Conservation (phyloP, 768 basidiomycete genomes). For the Boletus sp. region DNA sequence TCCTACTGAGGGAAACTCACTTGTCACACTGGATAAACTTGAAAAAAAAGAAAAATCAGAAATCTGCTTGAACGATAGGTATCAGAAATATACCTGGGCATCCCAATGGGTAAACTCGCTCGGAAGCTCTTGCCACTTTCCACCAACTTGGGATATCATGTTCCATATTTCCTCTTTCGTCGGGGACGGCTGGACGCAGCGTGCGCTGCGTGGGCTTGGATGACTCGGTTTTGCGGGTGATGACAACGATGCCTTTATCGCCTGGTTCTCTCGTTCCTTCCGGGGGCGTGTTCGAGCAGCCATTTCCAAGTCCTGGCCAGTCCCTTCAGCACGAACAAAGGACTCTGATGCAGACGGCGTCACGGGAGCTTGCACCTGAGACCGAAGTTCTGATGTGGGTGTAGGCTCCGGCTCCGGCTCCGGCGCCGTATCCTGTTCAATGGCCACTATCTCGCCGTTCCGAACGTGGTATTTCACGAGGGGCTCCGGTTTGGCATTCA, state of each 20-base stretch:
- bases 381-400: neutral
- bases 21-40: constrained; percentile 37
- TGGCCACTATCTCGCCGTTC: constrained; percentile 14
- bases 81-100: constrained; percentile 14
- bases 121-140: constrained; percentile 16
- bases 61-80: neutral
- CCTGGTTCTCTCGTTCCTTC: neutral
- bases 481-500: neutral
- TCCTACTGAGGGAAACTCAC: constrained; percentile 18
- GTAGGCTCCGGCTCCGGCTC: neutral
- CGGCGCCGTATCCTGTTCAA: neutral
- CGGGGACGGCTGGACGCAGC: neutral
- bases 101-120: constrained; percentile 18
- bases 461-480: constrained; percentile 10
- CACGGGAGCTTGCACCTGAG: neutral
- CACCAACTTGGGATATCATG: neutral
- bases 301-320: neutral
- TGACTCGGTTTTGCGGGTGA: neutral
- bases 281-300: neutral
- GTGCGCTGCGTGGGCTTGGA: neutral
- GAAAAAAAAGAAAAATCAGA: neutral
- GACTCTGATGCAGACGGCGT: neutral
- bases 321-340: neutral
- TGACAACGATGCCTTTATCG: neutral
- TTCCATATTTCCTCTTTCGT: neutral